A percentile compares a stretch with the other conserved stretches of the same genome.
Conservation (phyloP, 495 filamentous ascomycete genomes). For the Neurospora sp. region DNA sequence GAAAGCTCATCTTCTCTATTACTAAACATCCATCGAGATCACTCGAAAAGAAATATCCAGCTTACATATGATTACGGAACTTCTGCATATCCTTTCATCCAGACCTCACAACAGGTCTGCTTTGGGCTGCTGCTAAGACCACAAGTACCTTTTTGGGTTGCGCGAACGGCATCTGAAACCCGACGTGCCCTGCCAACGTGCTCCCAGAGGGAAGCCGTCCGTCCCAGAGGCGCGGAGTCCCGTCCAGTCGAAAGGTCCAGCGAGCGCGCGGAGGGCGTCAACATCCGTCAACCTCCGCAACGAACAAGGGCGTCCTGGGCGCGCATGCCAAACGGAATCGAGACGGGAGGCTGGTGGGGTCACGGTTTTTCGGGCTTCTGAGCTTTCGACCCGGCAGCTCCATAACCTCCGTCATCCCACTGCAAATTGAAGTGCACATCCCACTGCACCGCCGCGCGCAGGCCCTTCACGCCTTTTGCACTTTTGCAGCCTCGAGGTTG, state of each 20-base stretch:
- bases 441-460: not conserved
- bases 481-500: not conserved
- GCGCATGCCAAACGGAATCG: slow-evolving; percentile 12
- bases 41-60: not conserved
- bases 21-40: not conserved
- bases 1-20: not conserved
- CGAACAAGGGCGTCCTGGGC: not conserved
- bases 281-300: not conserved
- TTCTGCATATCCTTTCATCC: not conserved
- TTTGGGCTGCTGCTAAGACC: not conserved
- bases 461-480: not conserved
- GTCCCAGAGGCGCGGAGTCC: not conserved
- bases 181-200: not conserved
- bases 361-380: slow-evolving; percentile 19
- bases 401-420: slow-evolving; percentile 24
- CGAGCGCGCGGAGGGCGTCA: not conserved
- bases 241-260: not conserved
- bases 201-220: not conserved
- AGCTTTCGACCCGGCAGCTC: slow-evolving; percentile 24
- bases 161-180: not conserved
- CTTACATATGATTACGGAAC: not conserved
- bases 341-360: slow-evolving; percentile 25
- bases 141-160: not conserved
- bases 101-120: not conserved
- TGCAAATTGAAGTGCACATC: not conserved